These are phyloP conservation scores for Glycyrrhiza uralensis DNA, from an alignment of 306 rosid species.

Conservation along the genomic window DNA sequence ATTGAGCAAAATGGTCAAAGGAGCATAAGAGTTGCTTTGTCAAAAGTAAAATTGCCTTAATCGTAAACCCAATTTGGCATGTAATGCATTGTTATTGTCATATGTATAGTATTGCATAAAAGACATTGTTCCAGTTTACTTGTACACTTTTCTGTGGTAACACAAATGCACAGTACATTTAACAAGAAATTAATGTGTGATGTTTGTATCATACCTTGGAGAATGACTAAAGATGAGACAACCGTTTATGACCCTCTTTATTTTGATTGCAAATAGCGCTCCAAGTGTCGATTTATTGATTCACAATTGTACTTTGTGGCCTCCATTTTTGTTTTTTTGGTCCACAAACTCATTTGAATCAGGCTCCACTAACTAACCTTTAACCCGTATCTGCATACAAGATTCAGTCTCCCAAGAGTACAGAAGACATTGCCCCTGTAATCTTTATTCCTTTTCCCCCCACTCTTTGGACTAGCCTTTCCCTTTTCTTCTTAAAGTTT, in stretches of 20 bases:
- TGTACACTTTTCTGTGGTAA: neutral
- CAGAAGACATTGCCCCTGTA: conserved; percentile 22
- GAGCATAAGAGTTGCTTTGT: neutral
- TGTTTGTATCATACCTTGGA: neutral
- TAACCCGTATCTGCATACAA: conserved; percentile 10
- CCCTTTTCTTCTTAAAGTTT: conserved; percentile 31
- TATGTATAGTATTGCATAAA: neutral
- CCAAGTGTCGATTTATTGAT: neutral
- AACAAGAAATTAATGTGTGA: neutral
- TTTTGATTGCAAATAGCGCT: conserved; percentile 25
- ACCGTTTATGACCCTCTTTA: neutral
- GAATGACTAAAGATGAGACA: neutral
- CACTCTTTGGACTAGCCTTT: conserved; percentile 23
- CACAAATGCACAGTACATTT: neutral
- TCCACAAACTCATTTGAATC: neutral
- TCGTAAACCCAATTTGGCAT: neutral
- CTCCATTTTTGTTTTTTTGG: neutral
- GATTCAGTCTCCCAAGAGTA: conserved; percentile 1
- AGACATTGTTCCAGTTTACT: neutral
- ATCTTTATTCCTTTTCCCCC: conserved; percentile 27
- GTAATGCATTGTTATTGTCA: neutral
- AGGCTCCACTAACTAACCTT: conserved; percentile 22
- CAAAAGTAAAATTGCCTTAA: neutral
- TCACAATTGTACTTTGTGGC: neutral
- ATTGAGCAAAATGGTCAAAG: neutral